These are phyloP conservation scores for Mortierella claussenii DNA, from an alignment of 192 early-diverging fungal genomes.

Conservation along the genomic window DNA sequence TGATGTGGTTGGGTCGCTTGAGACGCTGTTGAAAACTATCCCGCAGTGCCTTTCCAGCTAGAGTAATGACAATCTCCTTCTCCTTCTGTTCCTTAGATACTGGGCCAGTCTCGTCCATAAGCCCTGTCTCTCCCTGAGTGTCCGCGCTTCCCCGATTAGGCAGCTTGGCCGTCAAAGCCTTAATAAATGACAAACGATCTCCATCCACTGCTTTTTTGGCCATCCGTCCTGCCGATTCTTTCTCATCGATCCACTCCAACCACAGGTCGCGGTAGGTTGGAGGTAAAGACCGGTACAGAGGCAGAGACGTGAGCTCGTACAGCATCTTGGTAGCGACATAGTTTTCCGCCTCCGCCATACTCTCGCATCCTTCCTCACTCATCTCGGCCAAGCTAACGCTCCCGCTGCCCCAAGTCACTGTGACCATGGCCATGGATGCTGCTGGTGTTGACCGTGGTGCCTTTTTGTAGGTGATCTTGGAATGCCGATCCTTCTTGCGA, in stretches of 20 bases:
- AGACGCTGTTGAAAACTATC: slow-evolving; percentile 28
- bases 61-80: slow-evolving; percentile 14
- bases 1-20: slow-evolving; percentile 34
- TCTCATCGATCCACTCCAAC: slow-evolving; percentile 60
- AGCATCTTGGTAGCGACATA: slow-evolving; percentile 63
- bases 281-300: slow-evolving; percentile 65
- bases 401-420: slow-evolving; percentile 42
- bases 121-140: slow-evolving; percentile 1
- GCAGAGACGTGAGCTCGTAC: slow-evolving; percentile 56
- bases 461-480: slow-evolving; percentile 34
- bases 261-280: slow-evolving; percentile 70
- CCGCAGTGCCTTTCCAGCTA: slow-evolving; percentile 26
- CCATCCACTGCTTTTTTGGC: slow-evolving; percentile 42
- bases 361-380: slow-evolving; percentile 53
- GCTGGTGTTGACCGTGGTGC: slow-evolving; percentile 3
- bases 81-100: slow-evolving; percentile 1
- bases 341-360: slow-evolving; percentile 59
- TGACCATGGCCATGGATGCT: slow-evolving; percentile 19
- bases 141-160: slow-evolving; percentile 6
- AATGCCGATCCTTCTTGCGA: slow-evolving; percentile 48
- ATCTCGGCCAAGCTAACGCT: slow-evolving; percentile 19
- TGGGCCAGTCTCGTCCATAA: neutral
- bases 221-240: slow-evolving; percentile 37
- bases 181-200: slow-evolving; percentile 44
- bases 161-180: slow-evolving; percentile 22